Base-by-base conservation (phyloP, 306 rosid genomes). In the Dryas octopetala region DNA sequence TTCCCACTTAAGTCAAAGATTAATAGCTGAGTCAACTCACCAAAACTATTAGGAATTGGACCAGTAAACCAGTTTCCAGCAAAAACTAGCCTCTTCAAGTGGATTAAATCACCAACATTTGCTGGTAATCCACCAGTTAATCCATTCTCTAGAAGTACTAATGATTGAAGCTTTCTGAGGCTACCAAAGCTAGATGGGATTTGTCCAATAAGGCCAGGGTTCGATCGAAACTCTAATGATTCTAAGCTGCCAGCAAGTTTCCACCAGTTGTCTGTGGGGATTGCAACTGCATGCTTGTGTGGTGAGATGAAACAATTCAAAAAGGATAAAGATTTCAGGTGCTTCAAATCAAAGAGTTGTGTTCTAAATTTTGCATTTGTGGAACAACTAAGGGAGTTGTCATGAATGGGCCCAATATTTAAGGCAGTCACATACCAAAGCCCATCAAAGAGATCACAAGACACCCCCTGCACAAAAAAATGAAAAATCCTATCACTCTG, bases 401-500 rank as follows among this genome's bases (percentile, higher is more conserved):
- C 99, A 70, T 86, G 93, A 75, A 89, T 16, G 2, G 96, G 91
- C 81, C 99, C 99, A 76, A 92, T 81, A 72, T 83, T 88, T 52
- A 96, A 40, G n/a, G 70, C 77, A 70, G 92, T 88, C 48, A 92
- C 96, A 82, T 90, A 88, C 99, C 99, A 96, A 58, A 86, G 59
- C 68, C 97, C 99, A 82, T 90, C 78, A 66, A 83, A 83, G 49
- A 86, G 78, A 80, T 96, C 99, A 86, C 99, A 96, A 41, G 98
- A 88, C 13, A 96, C 92, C 6, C 98, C 99, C 99, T 96, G 89
- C 79, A 83, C 48, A 46, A 60, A 48, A 84, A 85, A 68, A 60
- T 46, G 45, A 28, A 48, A 71, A 6, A 11, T n/a, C 5, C 5
- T 32, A 53, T 76, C 78, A 68, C 6, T 32, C 52, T 43, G 9